phyloP scores from a whole-genome alignment of 2,329 filamentous ascomycete genomes.

The Blastomyces silverae region DNA sequence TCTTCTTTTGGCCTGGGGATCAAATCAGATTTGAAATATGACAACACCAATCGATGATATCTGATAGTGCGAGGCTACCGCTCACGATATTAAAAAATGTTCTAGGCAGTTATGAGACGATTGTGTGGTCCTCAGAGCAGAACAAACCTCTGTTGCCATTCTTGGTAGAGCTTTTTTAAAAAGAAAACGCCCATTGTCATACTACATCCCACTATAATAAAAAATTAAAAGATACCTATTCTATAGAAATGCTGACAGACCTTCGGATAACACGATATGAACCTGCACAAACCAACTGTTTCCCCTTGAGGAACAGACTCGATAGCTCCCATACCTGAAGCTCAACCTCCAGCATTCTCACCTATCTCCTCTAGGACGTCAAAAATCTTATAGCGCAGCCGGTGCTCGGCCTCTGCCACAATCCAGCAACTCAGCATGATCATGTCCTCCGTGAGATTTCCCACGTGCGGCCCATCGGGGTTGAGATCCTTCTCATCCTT shows the following conservation, averaged over 20 bases:
- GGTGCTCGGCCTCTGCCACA: constrained; percentile 11
- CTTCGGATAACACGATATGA: not conserved
- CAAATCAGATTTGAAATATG: no score
- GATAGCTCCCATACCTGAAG: not conserved
- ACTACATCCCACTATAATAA: not conserved
- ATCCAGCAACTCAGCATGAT: constrained; percentile 15
- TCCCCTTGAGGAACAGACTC: not conserved
- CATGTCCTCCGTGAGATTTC: constrained; percentile 14
- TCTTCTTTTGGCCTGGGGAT: no score
- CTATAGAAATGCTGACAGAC: not conserved
- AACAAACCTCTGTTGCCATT: not conserved
- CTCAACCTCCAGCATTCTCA: constrained; percentile 10
- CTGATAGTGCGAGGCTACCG: no score
- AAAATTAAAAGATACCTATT: not conserved
- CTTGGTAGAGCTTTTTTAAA: no score
- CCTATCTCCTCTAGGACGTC: constrained; percentile 11
- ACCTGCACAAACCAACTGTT: not conserved
- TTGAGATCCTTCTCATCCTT: constrained; percentile 9
- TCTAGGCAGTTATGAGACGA: no score
- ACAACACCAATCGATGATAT: no score
- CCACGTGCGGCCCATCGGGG: constrained; percentile 9
- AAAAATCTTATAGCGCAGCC: constrained; percentile 14
- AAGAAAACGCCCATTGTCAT: not conserved
- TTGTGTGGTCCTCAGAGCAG: no score
- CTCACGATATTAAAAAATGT: no score